Conservation (phyloP, 179 eudicot genomes). For the Nepenthes alata region DNA sequence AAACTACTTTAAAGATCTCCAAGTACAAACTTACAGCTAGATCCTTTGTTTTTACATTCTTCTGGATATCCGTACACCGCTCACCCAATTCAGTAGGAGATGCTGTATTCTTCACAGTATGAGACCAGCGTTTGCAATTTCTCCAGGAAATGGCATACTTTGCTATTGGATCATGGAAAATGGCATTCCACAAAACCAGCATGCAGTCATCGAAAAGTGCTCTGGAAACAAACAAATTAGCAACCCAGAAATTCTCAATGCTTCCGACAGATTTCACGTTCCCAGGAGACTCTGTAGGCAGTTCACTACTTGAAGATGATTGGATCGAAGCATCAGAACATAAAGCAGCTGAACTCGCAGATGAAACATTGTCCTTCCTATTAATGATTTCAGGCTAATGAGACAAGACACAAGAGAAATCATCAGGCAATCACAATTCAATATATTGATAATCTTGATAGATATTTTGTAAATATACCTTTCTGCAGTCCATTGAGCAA, state of each 20-base stretch:
- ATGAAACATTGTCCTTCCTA: slow-evolving; percentile 16
- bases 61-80: slow-evolving; percentile 6
- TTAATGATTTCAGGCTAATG: slow-evolving; percentile 27
- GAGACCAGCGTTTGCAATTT: slow-evolving; percentile 46
- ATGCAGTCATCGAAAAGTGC: slow-evolving; percentile 44
- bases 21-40: slow-evolving; percentile 22
- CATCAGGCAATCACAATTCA: slow-evolving; percentile 4
- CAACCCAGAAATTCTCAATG: slow-evolving; percentile 41
- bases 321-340: slow-evolving; percentile 17
- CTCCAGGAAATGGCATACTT: slow-evolving; percentile 57
- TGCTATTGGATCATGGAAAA: slow-evolving; percentile 52
- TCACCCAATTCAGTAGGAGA: slow-evolving; percentile 11
- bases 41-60: slow-evolving; percentile 15
- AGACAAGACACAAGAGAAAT: slow-evolving; percentile 9
- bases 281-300: slow-evolving; percentile 10
- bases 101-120: slow-evolving; percentile 12
- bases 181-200: slow-evolving; percentile 82
- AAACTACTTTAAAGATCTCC: slow-evolving; percentile 2
- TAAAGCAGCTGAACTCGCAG: slow-evolving; percentile 18
- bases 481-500: slow-evolving; percentile 19
- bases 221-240: slow-evolving; percentile 29
- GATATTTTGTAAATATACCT: slow-evolving; percentile 23
- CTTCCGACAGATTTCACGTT: slow-evolving; percentile 52
- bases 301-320: slow-evolving; percentile 8
- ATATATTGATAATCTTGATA: neutral